Evolutionary conservation across 352 stramenopile species (phyloP), one percentile per base, ranked within the genome.

Genomic region (Globisporangium spinosum): DNA sequence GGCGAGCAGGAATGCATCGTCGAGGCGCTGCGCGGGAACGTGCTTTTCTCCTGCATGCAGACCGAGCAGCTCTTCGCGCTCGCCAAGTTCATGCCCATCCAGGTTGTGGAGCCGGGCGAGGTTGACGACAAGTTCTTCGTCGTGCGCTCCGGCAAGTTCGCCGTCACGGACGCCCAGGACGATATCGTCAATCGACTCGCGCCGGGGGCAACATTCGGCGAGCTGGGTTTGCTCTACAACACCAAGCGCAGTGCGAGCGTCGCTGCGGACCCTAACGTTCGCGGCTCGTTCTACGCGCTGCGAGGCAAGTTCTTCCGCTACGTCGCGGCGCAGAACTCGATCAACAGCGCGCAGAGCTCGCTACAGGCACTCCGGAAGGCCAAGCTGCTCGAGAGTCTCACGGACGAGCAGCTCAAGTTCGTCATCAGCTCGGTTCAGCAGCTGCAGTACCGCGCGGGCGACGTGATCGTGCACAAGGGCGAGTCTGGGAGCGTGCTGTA

Each of bases 51-150:
- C 53, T 88, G 77, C 60, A 88, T 97, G 62, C 72, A 87, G 23
- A 65, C 71, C 1, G 74, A 93, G n/a, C 79, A 95, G 58, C 80
- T 98, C 56, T 73, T 82, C 34, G 77, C 83, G 25, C 67, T 97
- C 34, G 81, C 86, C 0, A 80, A 79, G 27, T 84, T 80, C 63
- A 91, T 97, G 76, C 77, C 84, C 47, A 83, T 95, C 67, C 82
- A 93, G 57, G 76, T 78, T 22, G 90, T 95, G 64, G 82, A 81
- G 25, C 77, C 76, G 10, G 83, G 87, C 9, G 82, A 95, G 17
- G 71, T 86, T 60, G 90, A 89, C 47, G 82, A 97, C 70, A 86
- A 88, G 35, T 88, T 97, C 57, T 97, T 85, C 73, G 74, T 83
- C 49, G 78, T 86, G 51, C 77, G 78, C 0, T 83, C 77, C 25